Evolutionary conservation across 768 basidiomycete genomes (phyloP), one percentile per base, ranked within the genome.

Genomic region (Holtermannia corniformis): DNA sequence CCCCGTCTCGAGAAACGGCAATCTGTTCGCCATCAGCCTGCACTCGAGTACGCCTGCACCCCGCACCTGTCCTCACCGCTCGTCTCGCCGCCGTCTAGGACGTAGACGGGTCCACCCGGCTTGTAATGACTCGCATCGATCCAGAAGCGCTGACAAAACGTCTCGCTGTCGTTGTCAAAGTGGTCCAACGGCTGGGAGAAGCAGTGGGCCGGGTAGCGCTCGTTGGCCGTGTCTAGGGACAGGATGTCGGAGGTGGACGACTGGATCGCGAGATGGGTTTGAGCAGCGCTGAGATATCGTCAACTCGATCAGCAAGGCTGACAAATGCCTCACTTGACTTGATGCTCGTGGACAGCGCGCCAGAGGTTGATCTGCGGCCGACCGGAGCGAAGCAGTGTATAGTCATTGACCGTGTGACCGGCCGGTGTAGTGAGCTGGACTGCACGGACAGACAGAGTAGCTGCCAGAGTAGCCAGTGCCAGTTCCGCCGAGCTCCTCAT

Each of bases 41-140:
- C n/a, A 24, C 16, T 19, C 3, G 32, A 21, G 20, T 13, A 26
- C 27, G 26, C 10, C 20, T 4, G 19, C 5, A 28, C 49, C n/a
- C 25, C 21, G 71, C 70, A 62, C 75, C 73, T 58, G 77, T 85
- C 80, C 71, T 81, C 82, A 19, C 89, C 93, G 56, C 80, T 84
- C 3, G 89, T 93, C 74, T 96, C 93, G 14, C 93, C 93, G 0
- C 88, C 89, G 70, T 96, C 93, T 20, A 96, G 74, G 1, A 96
- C 81, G 60, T 89, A 84, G 20, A 96, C 87, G 0, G 92, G 93
- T 1, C 82, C 86, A 42, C 82, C 81, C 1, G 77, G 57, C 50
- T 79, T 76, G 71, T 92, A 96, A 70, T 87, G 82, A 27, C 86
- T 79, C 19, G 81, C 80, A 65, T 84, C 91, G 32, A 92, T 77